Evolutionary conservation across 306 rosid genomes (phyloP).

Genomic region (Vicia faba): DNA sequence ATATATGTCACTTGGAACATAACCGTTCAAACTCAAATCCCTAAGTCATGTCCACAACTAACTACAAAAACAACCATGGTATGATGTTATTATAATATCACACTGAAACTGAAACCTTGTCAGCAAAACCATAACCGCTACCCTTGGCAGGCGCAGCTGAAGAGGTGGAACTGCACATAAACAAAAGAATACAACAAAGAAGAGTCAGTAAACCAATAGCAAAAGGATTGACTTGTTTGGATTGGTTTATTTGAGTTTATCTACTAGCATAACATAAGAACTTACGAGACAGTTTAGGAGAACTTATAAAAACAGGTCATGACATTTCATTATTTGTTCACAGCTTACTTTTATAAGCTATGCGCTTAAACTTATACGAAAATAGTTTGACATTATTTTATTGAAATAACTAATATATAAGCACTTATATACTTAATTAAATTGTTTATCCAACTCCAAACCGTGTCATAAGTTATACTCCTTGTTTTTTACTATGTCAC

Average conservation of each 20-base stretch:
- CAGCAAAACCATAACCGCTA: constrained; percentile 92
- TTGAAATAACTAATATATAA: neutral
- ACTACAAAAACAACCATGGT: neutral
- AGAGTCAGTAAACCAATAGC: neutral
- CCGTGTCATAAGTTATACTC: neutral
- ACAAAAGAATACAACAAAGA: constrained; percentile 33
- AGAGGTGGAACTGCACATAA: constrained; percentile 54
- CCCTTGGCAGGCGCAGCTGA: constrained; percentile 59
- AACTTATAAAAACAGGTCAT: neutral
- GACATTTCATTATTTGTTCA: neutral
- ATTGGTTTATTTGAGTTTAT: neutral
- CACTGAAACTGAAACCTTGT: constrained; percentile 62
- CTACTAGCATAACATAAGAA: neutral
- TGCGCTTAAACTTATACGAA: neutral
- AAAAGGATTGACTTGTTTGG: neutral
- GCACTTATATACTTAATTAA: neutral
- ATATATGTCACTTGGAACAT: constrained; percentile 9
- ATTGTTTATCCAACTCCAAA: neutral
- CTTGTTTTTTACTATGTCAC: no score
- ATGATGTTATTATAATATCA: neutral
- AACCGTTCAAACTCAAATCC: constrained; percentile 24
- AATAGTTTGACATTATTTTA: neutral
- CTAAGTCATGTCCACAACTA: neutral
- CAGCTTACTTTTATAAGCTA: neutral
- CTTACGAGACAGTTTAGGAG: neutral